These are phyloP conservation scores for Lophiostoma macrostomum DNA, from an alignment of 495 filamentous ascomycete species.

Conservation along the genomic window DNA sequence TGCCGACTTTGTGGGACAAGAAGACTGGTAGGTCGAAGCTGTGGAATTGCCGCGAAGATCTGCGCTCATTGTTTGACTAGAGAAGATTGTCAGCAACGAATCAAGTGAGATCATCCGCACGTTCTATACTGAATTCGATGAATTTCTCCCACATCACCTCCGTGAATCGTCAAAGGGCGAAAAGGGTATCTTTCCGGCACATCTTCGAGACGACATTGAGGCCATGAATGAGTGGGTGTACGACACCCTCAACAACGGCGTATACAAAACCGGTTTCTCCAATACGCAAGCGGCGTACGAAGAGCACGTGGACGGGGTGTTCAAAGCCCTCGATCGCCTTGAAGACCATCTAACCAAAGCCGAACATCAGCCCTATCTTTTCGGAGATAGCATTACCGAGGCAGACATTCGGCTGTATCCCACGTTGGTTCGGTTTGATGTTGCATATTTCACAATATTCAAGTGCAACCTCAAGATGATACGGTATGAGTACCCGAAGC, in stretches of 20 bases:
- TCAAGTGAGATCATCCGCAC: too few species aligned
- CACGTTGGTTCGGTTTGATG: constrained; percentile 80
- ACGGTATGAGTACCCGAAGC: constrained; percentile 63
- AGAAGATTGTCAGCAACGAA: too few species aligned
- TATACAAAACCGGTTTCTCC: constrained; percentile 73
- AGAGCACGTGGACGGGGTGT: constrained; percentile 61
- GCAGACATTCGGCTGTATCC: constrained; percentile 76
- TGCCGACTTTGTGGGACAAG: too few species aligned
- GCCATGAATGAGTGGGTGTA: constrained; percentile 76
- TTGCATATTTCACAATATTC: constrained; percentile 87
- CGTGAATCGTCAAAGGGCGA: constrained; percentile 53
- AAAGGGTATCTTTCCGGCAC: constrained; percentile 52
- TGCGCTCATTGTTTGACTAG: too few species aligned
- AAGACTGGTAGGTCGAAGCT: too few species aligned
- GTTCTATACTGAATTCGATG: too few species aligned
- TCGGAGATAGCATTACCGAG: constrained; percentile 70
- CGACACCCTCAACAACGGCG: constrained; percentile 78
- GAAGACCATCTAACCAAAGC: constrained; percentile 60
- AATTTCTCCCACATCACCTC: too few species aligned
- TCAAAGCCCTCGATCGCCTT: constrained; percentile 65
- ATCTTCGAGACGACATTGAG: constrained; percentile 64
- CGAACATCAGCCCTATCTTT: constrained; percentile 60
- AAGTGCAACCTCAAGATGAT: constrained; percentile 83
- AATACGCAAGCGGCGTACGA: constrained; percentile 75
- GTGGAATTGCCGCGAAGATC: too few species aligned